Conservation (phyloP, 2,329 filamentous ascomycete species). For the Hypoxylon sp. region DNA sequence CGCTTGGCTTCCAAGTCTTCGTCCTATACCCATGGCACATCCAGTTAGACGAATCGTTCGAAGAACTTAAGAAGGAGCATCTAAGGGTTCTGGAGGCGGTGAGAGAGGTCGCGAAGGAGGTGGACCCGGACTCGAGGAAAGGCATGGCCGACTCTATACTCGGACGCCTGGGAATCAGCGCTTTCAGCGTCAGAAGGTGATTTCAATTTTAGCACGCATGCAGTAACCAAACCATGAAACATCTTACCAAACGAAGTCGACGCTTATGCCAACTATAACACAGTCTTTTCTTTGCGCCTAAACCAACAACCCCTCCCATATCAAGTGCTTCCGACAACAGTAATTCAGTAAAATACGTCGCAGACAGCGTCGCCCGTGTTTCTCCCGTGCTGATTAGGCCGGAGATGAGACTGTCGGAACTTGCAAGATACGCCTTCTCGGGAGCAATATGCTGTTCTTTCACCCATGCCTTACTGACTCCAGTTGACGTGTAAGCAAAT, state of each 20-base stretch:
- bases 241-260: constrained; percentile 36
- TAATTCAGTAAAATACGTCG: constrained; percentile 39
- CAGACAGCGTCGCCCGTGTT: constrained; percentile 29
- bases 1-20: constrained; percentile 75
- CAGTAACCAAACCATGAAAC: constrained; percentile 40
- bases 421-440: constrained; percentile 46
- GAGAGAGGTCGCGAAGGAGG: constrained; percentile 52
- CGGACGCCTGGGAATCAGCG: constrained; percentile 45
- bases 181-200: constrained; percentile 45
- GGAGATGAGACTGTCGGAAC: constrained; percentile 36
- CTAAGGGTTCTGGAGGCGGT: constrained; percentile 57
- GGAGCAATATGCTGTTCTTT: constrained; percentile 48
- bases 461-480: constrained; percentile 46
- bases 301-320: constrained; percentile 28
- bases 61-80: constrained; percentile 70
- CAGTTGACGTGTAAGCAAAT: constrained; percentile 47
- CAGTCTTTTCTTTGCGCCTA: constrained; percentile 37
- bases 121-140: constrained; percentile 49
- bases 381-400: constrained; percentile 28
- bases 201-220: constrained; percentile 44
- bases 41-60: constrained; percentile 72
- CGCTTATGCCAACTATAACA: constrained; percentile 43
- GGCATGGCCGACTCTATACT: constrained; percentile 50
- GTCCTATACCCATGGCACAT: constrained; percentile 80
- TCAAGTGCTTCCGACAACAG: constrained; percentile 39